Base-by-base conservation (phyloP, 768 basidiomycete genomes). In the Clitopilus passeckerianus region DNA sequence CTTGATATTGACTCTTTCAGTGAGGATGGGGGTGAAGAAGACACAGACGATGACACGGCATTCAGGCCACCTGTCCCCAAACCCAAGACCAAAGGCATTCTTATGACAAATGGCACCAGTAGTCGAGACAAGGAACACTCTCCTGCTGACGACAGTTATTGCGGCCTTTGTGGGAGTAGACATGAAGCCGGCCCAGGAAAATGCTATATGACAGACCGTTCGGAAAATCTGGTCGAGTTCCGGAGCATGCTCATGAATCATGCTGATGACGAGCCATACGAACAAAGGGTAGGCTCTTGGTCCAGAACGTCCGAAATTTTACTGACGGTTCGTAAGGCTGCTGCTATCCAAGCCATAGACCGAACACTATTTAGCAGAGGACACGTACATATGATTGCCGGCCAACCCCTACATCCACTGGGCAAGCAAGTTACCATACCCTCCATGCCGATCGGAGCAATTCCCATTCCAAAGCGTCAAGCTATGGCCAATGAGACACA, bases 311-410 rank as follows among this genome's bases (percentile, higher is more conserved):
- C 16, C 7, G 5, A 9, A n/a, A 3, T 34, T 7, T 34, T 16
- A 34, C 24, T 9, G 15, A 55, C 10, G 23, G 16, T 18, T 33
- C 24, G 10, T 5, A 33, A 54, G 90, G 75, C 71, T 63, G 82
- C 79, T 46, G 91, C 91, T 12, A 81, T 93, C 54, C 71, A 72
- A 24, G 83, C 84, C 6, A 91, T 93, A 61, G 91, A 93, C 59
- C 77, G 84, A 59, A 78, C 83, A 2, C 74, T 93, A 14, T 66
- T 77, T 59, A 63, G 72, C 56, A 82, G 87, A 15, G 86, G 87
- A 2, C 77, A 86, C 43, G 68, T 81, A 1, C 67, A 78, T 54
- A 71, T 90, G 20, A 79, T 91, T 57, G 74, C 72, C 35, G 85
- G 84, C 1, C 89, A 91, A 67, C 87, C 89, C 43, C 75, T 89